phyloP scores from a whole-genome alignment of 2,329 filamentous ascomycete genomes.

The Claviceps digitariae region DNA sequence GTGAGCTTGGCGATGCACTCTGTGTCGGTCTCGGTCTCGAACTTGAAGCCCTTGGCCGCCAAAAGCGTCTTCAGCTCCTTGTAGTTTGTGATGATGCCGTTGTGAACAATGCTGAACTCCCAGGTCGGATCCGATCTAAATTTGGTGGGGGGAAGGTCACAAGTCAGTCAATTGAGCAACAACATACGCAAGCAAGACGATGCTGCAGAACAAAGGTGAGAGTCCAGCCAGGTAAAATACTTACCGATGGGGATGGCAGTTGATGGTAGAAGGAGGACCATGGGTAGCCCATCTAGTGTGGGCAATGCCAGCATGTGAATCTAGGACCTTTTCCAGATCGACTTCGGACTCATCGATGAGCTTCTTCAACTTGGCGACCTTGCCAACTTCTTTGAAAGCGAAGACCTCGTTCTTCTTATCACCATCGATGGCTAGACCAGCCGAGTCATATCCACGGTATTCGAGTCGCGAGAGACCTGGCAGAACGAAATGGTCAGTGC shows the following conservation, averaged over 20 bases:
- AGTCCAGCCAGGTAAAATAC: slow-evolving; percentile 12
- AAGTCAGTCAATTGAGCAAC: slow-evolving; percentile 5
- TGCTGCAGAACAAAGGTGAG: not conserved
- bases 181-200: not conserved
- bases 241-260: slow-evolving; percentile 98
- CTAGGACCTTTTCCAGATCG: slow-evolving; percentile 85
- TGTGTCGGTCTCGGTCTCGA: slow-evolving; percentile 98
- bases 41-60: slow-evolving; percentile 88
- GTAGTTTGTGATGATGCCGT: slow-evolving; percentile 99
- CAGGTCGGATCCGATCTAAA: slow-evolving; percentile 78
- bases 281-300: slow-evolving; percentile 99
- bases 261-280: slow-evolving; percentile 79
- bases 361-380: slow-evolving; percentile 91
- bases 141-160: not conserved
- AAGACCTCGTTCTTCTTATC: slow-evolving; percentile 98
- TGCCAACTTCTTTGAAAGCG: slow-evolving; percentile 98
- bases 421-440: slow-evolving; percentile 87
- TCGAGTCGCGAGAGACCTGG: slow-evolving; percentile 86
- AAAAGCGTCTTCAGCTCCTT: slow-evolving; percentile 96
- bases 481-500: slow-evolving; percentile 7
- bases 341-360: slow-evolving; percentile 74
- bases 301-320: slow-evolving; percentile 96
- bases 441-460: slow-evolving; percentile 97
- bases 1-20: slow-evolving; percentile 98
- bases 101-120: slow-evolving; percentile 97